Base-by-base conservation (phyloP, 495 filamentous ascomycete species). In the Penicillium alfredii region DNA sequence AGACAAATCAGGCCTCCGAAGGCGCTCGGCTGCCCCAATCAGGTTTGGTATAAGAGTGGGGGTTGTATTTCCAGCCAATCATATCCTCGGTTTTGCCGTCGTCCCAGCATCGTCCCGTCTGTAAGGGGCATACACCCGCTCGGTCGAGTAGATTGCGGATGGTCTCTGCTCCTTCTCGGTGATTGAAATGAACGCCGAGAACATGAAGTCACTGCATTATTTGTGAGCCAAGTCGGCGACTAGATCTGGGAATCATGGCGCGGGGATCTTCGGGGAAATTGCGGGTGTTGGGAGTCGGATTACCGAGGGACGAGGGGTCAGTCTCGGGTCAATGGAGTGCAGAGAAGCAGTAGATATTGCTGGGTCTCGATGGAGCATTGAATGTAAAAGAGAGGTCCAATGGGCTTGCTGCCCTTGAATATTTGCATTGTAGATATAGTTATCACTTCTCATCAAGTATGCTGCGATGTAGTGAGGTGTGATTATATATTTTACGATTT, bases 1-100 rank as follows among this genome's bases (percentile, higher is more conserved):
- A 56, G 51, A 55, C 58, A 64, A 55, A 63, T 63, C 56, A 63
- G 51, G 52, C 40, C 58, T 42, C 62, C 60, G 58, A 64, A 47
- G 26, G 42, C 49, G 49, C 43, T 54, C 46, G 48, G 41, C 42
- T 33, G 34, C 46, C 35, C 47, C 43, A 57, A 54, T 51, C 45
- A 52, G 0, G 7, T 5, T 3, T 8, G 8, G 15, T 22, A 5
- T 2, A n/a, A 36, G 14, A 37, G 28, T 38, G 15, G 30, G 8
- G 30, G 8, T 11, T 29, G 21, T 10, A 3, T 3, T 3, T 18
- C 13, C 20, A 11, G 11, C 64, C 64, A 68, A 68, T 66, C 51
- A 66, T 10, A 33, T 12, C n/a, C 55, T 68, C 61, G 64, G 60
- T 48, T 57, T 46, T 39, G 29, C 21, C 24, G 12, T 6, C 13